A percentile compares a stretch with the other conserved stretches of the same genome.
Evolutionary conservation across 768 basidiomycete genomes (phyloP).

Genomic region (Phlebiopsis flavidoalba): DNA sequence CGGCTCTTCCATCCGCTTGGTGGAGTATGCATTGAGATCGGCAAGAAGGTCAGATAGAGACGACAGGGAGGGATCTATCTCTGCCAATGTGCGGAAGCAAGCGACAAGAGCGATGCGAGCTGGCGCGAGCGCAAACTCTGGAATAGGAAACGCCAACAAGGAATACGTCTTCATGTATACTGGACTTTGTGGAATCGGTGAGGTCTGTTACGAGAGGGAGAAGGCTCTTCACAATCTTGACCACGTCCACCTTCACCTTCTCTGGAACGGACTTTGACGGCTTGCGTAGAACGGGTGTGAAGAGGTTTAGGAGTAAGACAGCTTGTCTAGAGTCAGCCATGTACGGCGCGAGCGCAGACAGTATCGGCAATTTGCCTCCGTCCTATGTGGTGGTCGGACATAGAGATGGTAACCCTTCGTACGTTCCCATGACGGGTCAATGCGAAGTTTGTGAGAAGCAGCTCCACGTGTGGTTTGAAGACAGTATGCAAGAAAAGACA

Average conservation of each 20-base stretch:
- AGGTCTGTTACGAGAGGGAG: conserved; percentile 67
- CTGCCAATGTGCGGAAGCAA: conserved; percentile 52
- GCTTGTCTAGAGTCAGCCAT: conserved; percentile 70
- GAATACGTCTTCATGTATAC: conserved; percentile 52
- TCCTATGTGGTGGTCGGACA: conserved; percentile 55
- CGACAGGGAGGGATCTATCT: conserved; percentile 41
- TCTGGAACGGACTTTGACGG: conserved; percentile 76
- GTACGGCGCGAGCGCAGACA: conserved; percentile 76
- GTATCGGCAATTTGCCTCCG: conserved; percentile 79
- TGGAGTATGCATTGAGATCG: conserved; percentile 81
- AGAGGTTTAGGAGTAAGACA: conserved; percentile 60
- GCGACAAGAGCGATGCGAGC: conserved; percentile 67
- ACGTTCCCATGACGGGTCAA: conserved; percentile 54
- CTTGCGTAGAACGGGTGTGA: conserved; percentile 76
- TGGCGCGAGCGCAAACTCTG: conserved; percentile 65
- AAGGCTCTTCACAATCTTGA: conserved; percentile 63
- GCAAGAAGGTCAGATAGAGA: conserved; percentile 51
- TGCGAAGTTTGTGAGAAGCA: conserved; percentile 68
- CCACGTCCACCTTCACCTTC: conserved; percentile 77
- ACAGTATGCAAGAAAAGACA: conserved; percentile 47
- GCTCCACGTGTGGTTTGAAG: conserved; percentile 65
- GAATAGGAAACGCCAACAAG: conserved; percentile 72
- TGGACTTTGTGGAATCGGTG: conserved; percentile 34
- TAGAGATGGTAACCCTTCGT: conserved; percentile 36
- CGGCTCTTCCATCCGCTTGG: conserved; percentile 80